Base-by-base conservation (phyloP, 2,329 filamentous ascomycete species). In the Zymoseptoria crescenta region DNA sequence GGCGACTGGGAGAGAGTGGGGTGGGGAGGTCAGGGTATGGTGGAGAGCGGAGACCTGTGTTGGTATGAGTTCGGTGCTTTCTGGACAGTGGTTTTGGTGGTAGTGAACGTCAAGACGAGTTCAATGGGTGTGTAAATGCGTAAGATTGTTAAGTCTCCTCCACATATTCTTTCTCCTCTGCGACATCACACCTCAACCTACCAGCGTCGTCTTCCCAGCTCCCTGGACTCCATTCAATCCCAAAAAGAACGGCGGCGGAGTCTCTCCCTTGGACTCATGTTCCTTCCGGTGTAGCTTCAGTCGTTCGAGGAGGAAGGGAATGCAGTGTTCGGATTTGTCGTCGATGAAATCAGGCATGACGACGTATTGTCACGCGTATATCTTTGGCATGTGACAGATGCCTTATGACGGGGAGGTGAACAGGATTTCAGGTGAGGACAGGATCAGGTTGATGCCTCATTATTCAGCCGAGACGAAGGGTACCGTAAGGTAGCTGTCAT, bases 201-300 rank as follows among this genome's bases (percentile, higher is more conserved):
- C 91, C 68, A 96, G 82, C 10, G 92, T 95, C 3, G 92, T 95
- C 78, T 97, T 96, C 66, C 93, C 93, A 45, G 89, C 87, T 61
- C 93, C 93, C 76, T 96, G 93, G 28, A 96, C 85, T 61, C 92
- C 93, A 68, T 95, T 96, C 68, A 97, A 82, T 52, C 91, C 93
- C 63, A 96, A 81, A 72, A 96, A 84, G 74, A 96, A 89, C 28
- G 91, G 91, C 20, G 81, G 81, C 55, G 76, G 70, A 21, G 65
- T 56, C 59, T 70, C 62, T 48, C 69, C 70, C 48, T 68, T 62
- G 19, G 67, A 67, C 63, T 75, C 70, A 62, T 74, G 75, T 19
- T 72, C 68, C 54, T 71, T 58, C 49, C 76, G 76, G 70, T 87
- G 82, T 41, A 72, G 63, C 59, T 78, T 71, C 58, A 90, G 77